phyloP scores from a whole-genome alignment of 1,284 basidiomycete species.

The Malassezia restricta region DNA sequence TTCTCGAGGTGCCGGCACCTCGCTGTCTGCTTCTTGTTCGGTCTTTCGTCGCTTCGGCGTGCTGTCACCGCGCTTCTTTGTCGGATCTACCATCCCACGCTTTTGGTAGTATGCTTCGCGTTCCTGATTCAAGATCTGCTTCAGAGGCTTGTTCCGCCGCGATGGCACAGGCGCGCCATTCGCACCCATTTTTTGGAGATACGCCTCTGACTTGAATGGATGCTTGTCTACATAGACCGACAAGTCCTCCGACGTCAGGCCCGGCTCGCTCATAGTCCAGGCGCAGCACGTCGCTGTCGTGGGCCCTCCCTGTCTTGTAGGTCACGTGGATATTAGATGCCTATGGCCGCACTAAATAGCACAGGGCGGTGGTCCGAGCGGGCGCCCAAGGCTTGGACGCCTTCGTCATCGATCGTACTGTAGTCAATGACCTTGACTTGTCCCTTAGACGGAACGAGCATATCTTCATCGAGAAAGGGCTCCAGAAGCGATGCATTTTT shows the following conservation, averaged over 20 bases:
- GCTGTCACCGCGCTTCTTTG: not conserved
- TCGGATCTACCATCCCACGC: not conserved
- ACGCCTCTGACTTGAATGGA: constrained; percentile 25
- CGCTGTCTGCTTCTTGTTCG: not conserved
- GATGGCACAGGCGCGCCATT: constrained; percentile 23
- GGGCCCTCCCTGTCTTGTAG: not conserved
- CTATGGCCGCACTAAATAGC: constrained; percentile 48
- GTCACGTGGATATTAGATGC: constrained; percentile 15
- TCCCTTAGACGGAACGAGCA: not conserved
- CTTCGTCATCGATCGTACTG: constrained; percentile 56
- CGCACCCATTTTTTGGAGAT: constrained; percentile 15
- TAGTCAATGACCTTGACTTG: not conserved
- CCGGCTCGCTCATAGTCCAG: constrained; percentile 2
- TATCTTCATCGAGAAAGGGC: not conserved
- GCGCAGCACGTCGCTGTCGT: not conserved
- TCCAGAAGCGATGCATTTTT: not conserved
- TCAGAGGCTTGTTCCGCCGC: constrained; percentile 32
- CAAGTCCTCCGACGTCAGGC: constrained; percentile 17
- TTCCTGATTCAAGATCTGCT: constrained; percentile 34
- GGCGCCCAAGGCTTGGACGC: constrained; percentile 61
- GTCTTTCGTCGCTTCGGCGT: constrained; percentile 2
- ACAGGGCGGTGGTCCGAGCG: constrained; percentile 55
- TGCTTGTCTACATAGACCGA: constrained; percentile 20
- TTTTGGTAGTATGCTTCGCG: constrained; percentile 21
- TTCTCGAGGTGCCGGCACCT: not conserved